Evolutionary conservation across 345 rosid species (phyloP), one percentile per base, ranked within the genome.

Genomic region (Brassica rapa): DNA sequence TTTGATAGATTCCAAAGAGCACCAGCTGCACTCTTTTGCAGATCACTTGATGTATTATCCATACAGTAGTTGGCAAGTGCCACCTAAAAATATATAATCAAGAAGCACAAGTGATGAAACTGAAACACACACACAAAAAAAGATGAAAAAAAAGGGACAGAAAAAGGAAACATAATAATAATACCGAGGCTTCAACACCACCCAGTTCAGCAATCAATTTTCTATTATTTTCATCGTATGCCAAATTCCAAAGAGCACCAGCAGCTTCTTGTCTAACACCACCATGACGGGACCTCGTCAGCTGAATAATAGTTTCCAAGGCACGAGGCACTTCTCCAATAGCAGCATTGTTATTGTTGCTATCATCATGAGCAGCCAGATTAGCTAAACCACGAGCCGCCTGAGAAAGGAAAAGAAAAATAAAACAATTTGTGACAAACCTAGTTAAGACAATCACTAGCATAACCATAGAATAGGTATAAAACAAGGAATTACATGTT

Each of bases 21-120:
- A 82, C 98, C 98, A 21, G 98, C 98, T 33, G 90, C 98, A 83
- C 96, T 87, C 86, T 89, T 94, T 86, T 94, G 97, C 71, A 94
- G 94, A 85, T 91, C 93, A 43, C 89, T 87, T 37, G 96, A 87
- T 76, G 89, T 92, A 83, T 84, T 85, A 62, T 25, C 3, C 30
- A 88, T 83, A 81, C 92, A 89, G 23, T 93, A 88, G 71, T 86
- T 88, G 35, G 95, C 97, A 76, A 94, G 92, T 74, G 88, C 82
- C 82, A 94, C 96, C 98, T 94, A 53, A 53, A 49, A 68, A 51
- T 87, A 71, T 51, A 86, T 46, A 77, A 70, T 68, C 60, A 46
- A 56, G 70, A 55, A 76, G 8, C 46, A 14, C 25, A 41, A 67
- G 57, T 33, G 16, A 79, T 68, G 78, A 74, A 53, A 15, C 49